Conservation (phyloP, 345 rosid genomes). For the Salix caprea region DNA sequence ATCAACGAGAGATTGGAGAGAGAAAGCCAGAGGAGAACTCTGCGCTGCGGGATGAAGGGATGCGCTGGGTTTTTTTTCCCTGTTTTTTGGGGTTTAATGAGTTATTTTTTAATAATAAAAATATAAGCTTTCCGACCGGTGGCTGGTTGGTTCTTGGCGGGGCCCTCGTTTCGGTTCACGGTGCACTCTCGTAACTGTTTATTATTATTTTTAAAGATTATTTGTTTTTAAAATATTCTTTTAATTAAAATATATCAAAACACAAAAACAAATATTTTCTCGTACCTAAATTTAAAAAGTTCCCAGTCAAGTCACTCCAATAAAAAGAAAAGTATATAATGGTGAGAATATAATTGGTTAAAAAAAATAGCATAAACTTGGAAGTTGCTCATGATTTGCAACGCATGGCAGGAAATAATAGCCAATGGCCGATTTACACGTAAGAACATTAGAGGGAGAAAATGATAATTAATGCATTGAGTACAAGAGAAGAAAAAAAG, state of each 20-base stretch:
- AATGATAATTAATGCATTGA: too few species aligned
- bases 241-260: too few species aligned
- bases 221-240: too few species aligned
- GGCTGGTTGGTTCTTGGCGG: constrained; percentile 12
- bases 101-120: background rate
- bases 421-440: too few species aligned
- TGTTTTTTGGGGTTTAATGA: background rate
- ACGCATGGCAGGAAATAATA: too few species aligned
- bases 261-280: background rate
- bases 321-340: too few species aligned
- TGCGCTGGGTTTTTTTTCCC: background rate
- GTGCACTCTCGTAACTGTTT: constrained; percentile 2
- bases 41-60: background rate
- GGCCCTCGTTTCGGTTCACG: background rate
- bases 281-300: background rate
- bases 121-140: background rate
- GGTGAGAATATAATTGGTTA: too few species aligned
- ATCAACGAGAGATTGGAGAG: background rate
- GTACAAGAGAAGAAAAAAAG: background rate
- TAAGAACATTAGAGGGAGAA: too few species aligned
- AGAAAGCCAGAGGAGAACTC: background rate
- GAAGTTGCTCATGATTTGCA: too few species aligned
- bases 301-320: background rate
- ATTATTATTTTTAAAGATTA: too few species aligned
- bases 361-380: too few species aligned